phyloP scores from a whole-genome alignment of 768 basidiomycete species.

The Sarcodon sp. region DNA sequence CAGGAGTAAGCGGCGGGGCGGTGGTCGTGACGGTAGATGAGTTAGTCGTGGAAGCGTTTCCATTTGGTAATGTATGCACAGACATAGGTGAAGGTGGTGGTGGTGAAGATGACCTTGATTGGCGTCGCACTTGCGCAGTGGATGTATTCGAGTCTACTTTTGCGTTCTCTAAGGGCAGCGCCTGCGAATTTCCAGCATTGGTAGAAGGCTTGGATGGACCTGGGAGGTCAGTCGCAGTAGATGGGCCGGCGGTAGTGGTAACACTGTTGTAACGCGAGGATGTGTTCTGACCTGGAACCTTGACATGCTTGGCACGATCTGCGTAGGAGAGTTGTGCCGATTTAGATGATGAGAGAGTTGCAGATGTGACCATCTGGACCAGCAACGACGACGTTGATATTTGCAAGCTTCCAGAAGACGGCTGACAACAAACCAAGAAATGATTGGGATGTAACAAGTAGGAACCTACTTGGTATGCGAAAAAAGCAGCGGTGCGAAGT shows the following conservation, averaged over 20 bases:
- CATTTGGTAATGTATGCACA: slow-evolving; percentile 7
- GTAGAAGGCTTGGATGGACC: no score
- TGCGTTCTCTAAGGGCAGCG: neutral
- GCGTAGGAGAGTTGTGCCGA: slow-evolving; percentile 39
- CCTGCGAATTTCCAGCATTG: no score
- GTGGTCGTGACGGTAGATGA: slow-evolving; percentile 10
- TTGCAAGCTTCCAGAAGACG: neutral
- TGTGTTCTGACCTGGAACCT: neutral
- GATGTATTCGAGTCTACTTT: slow-evolving; percentile 2
- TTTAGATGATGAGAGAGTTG: slow-evolving; percentile 15
- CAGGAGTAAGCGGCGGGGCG: slow-evolving; percentile 5
- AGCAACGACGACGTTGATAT: neutral
- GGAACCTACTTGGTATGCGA: neutral
- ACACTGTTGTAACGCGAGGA: neutral
- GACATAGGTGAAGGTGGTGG: neutral
- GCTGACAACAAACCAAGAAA: no score
- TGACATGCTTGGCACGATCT: slow-evolving; percentile 22
- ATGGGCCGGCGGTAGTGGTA: slow-evolving; percentile 3
- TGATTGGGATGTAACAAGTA: neutral
- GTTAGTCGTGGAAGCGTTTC: neutral
- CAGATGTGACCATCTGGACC: slow-evolving; percentile 15
- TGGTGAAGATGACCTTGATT: neutral
- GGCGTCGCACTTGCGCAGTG: slow-evolving; percentile 1
- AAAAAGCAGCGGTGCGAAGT: neutral
- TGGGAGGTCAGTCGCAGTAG: neutral